Conservation (phyloP, 2,329 filamentous ascomycete genomes). For the Neonectria ditissima region DNA sequence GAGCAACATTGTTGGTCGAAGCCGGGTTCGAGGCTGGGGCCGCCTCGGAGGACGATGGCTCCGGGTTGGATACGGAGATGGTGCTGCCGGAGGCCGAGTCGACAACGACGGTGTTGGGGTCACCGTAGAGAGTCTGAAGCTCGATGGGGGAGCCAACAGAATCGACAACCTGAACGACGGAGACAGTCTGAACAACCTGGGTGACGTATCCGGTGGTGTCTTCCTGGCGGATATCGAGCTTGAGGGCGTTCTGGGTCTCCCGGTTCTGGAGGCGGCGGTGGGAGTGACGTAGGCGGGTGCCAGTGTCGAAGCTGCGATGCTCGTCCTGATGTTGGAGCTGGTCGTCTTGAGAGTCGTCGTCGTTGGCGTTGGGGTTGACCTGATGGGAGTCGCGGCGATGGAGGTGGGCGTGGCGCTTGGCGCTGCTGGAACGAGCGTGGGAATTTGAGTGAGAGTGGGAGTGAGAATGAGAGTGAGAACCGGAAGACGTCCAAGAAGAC, state of each 20-base stretch:
- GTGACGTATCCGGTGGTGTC: slow-evolving; percentile 52
- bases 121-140: slow-evolving; percentile 56
- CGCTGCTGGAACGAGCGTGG: slow-evolving; percentile 34
- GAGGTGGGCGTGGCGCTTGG: slow-evolving; percentile 34
- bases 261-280: slow-evolving; percentile 41
- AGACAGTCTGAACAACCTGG: slow-evolving; percentile 65
- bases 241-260: slow-evolving; percentile 36
- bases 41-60: slow-evolving; percentile 36
- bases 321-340: slow-evolving; percentile 28
- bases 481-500: slow-evolving; percentile 37
- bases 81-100: slow-evolving; percentile 53
- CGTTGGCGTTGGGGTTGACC: slow-evolving; percentile 22
- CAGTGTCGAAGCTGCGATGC: slow-evolving; percentile 41
- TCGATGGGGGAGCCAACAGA: slow-evolving; percentile 58
- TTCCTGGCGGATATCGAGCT: slow-evolving; percentile 34
- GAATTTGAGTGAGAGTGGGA: slow-evolving; percentile 35
- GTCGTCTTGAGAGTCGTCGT: slow-evolving; percentile 27
- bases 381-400: slow-evolving; percentile 32
- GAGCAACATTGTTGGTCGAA: slow-evolving; percentile 39
- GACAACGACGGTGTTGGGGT: slow-evolving; percentile 54
- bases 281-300: slow-evolving; percentile 36
- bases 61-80: slow-evolving; percentile 48
- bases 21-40: slow-evolving; percentile 38
- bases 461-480: slow-evolving; percentile 44
- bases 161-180: slow-evolving; percentile 66